Evolutionary conservation across 2,329 filamentous ascomycete genomes (phyloP).

Genomic region (Cercospora zeina): DNA sequence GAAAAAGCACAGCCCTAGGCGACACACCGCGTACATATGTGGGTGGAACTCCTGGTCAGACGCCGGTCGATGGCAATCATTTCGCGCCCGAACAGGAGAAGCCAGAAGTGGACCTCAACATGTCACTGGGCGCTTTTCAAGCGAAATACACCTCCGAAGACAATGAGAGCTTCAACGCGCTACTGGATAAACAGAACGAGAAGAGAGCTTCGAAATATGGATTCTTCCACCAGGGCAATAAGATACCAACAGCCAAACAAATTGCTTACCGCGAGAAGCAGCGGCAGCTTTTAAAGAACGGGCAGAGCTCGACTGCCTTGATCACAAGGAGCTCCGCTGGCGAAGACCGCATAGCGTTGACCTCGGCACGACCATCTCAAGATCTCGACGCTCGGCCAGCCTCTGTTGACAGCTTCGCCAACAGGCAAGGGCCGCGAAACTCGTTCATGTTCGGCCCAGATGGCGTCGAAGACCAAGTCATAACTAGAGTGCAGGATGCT

Average conservation of each 20-base stretch:
- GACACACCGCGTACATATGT: slow-evolving; percentile 60
- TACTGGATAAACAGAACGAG: slow-evolving; percentile 86
- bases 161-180: slow-evolving; percentile 92
- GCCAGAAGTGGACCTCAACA: slow-evolving; percentile 66
- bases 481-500: slow-evolving; percentile 66
- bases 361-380: slow-evolving; percentile 50
- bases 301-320: slow-evolving; percentile 28
- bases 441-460: slow-evolving; percentile 82
- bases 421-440: slow-evolving; percentile 65
- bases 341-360: slow-evolving; percentile 29
- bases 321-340: slow-evolving; percentile 33
- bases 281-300: slow-evolving; percentile 62
- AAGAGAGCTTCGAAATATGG: slow-evolving; percentile 80
- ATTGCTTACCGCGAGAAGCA: slow-evolving; percentile 56
- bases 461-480: slow-evolving; percentile 56
- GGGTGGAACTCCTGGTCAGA: slow-evolving; percentile 68
- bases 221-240: slow-evolving; percentile 88
- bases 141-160: slow-evolving; percentile 95
- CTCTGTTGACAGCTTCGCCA: slow-evolving; percentile 71
- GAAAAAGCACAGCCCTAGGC: slow-evolving; percentile 25
- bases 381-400: slow-evolving; percentile 72
- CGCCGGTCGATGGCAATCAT: slow-evolving; percentile 47
- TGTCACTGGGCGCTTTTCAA: slow-evolving; percentile 84
- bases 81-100: slow-evolving; percentile 44
- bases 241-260: slow-evolving; percentile 66